Percentiles rank a stretch among this genome's conserved stretches.
Conservation (phyloP, 164 flowering plant genomes). For the Magnolia officinalis region DNA sequence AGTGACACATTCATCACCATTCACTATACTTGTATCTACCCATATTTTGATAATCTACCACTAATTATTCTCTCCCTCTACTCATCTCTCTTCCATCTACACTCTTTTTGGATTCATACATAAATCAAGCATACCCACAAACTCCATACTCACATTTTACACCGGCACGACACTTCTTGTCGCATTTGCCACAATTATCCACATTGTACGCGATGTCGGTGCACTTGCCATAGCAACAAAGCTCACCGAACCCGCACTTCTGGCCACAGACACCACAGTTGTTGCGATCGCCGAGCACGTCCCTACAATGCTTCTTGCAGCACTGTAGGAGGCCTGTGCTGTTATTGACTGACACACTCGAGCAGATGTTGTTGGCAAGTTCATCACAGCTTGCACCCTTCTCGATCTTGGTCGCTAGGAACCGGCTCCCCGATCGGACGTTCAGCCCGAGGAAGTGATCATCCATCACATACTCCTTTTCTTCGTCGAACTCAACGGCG, state of each 20-base stretch:
- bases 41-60: neutral
- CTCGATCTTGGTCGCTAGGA: slow-evolving; percentile 13
- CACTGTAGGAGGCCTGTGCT: slow-evolving; percentile 37
- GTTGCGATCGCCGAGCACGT: slow-evolving; percentile 46
- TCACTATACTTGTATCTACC: neutral
- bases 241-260: slow-evolving; percentile 40
- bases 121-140: slow-evolving; percentile 51
- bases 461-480: slow-evolving; percentile 19
- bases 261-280: slow-evolving; percentile 53
- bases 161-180: slow-evolving; percentile 33
- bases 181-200: slow-evolving; percentile 56
- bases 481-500: slow-evolving; percentile 17
- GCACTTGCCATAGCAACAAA: slow-evolving; percentile 54
- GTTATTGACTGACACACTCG: slow-evolving; percentile 19
- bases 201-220: slow-evolving; percentile 24
- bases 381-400: slow-evolving; percentile 20
- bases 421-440: neutral
- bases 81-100: neutral
- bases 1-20: neutral
- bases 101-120: neutral
- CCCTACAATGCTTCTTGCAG: slow-evolving; percentile 63
- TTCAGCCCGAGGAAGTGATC: neutral
- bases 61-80: slow-evolving; percentile 2
- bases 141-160: slow-evolving; percentile 41
- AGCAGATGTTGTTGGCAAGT: slow-evolving; percentile 17